Percentiles rank a stretch among this genome's conserved stretches.
Conservation (phyloP, 352 stramenopile species). For the Pythium aristosporum region DNA sequence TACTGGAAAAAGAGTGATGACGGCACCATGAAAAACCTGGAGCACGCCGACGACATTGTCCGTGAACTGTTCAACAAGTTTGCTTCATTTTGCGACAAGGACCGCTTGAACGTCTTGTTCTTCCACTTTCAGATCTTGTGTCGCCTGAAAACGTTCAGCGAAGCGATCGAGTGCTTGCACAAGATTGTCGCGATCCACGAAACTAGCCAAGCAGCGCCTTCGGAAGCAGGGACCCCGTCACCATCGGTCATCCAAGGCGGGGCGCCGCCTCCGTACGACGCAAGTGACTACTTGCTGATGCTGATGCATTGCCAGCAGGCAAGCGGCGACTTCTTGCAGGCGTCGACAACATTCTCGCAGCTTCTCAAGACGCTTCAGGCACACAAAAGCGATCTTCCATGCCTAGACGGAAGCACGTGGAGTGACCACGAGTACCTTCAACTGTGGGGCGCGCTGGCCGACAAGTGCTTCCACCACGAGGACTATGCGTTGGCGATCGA, state of each 20-base stretch:
- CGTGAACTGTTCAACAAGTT: constrained; percentile 56
- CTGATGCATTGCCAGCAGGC: constrained; percentile 64
- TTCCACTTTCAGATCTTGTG: constrained; percentile 65
- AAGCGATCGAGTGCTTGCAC: constrained; percentile 52
- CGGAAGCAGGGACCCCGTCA: not conserved
- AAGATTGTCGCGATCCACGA: constrained; percentile 35
- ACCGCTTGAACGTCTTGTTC: constrained; percentile 53
- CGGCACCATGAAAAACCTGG: constrained; percentile 32
- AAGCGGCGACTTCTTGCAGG: constrained; percentile 53
- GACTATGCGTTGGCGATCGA: constrained; percentile 62
- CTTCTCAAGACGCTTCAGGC: constrained; percentile 29
- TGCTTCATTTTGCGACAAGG: constrained; percentile 59
- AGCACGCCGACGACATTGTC: constrained; percentile 58
- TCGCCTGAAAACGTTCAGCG: constrained; percentile 45
- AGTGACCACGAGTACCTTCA: constrained; percentile 54
- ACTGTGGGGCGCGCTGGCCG: constrained; percentile 48
- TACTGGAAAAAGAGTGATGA: constrained; percentile 59
- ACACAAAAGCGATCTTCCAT: not conserved
- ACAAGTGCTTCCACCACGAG: constrained; percentile 69
- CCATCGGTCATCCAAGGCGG: not conserved
- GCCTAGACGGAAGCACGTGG: constrained; percentile 23
- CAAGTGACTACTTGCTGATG: constrained; percentile 57
- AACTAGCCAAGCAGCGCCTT: not conserved
- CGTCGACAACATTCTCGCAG: constrained; percentile 43
- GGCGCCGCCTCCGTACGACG: constrained; percentile 33